A percentile compares a stretch with the other conserved stretches of the same genome.
phyloP scores from a whole-genome alignment of 1,284 basidiomycete genomes.

The Naganishia sp. region DNA sequence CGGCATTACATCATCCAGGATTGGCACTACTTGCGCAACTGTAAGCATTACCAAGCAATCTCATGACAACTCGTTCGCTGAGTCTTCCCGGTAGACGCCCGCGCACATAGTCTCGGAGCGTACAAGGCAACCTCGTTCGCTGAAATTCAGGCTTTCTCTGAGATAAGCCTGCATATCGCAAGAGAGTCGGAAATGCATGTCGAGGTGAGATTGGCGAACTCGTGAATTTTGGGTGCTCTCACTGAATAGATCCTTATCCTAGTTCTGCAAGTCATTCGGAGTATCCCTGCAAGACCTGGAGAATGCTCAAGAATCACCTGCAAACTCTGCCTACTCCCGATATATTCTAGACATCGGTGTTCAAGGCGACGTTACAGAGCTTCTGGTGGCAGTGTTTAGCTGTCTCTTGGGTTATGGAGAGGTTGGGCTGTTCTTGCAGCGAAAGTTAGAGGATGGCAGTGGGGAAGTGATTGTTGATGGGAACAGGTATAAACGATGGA shows the following conservation, averaged over 20 bases:
- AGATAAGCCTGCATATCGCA: conserved; percentile 67
- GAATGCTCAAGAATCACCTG: conserved; percentile 64
- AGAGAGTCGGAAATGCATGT: conserved; percentile 74
- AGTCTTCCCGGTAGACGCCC: conserved; percentile 46
- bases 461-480: conserved; percentile 58
- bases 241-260: neutral
- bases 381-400: conserved; percentile 77
- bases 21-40: conserved; percentile 58
- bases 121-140: conserved; percentile 71
- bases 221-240: neutral
- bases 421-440: conserved; percentile 77
- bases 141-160: conserved; percentile 66
- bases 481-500: conserved; percentile 62
- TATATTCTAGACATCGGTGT: conserved; percentile 77
- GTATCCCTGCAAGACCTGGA: conserved; percentile 65
- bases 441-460: conserved; percentile 59
- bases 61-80: neutral
- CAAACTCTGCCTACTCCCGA: conserved; percentile 81
- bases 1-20: conserved; percentile 77
- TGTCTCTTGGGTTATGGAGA: conserved; percentile 95
- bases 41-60: conserved; percentile 31
- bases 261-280: conserved; percentile 70
- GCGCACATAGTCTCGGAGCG: conserved; percentile 65
- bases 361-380: conserved; percentile 69
- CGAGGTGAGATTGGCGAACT: conserved; percentile 41